Base-by-base conservation (phyloP, 148 eudicot species). In the Diospyros kaki region DNA sequence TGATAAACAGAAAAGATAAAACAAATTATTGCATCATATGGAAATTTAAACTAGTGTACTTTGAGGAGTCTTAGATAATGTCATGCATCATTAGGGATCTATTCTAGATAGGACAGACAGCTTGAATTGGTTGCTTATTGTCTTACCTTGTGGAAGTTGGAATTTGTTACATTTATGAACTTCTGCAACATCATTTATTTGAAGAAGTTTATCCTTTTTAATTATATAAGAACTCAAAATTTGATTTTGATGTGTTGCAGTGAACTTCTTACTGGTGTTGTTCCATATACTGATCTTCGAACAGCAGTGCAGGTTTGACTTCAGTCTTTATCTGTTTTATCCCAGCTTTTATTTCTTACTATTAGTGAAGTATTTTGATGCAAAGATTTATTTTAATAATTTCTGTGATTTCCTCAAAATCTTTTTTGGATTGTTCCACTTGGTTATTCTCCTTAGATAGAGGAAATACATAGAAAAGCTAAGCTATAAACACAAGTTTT, bases 231-330 rank as follows among this genome's bases (percentile, higher is more conserved):
- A 51, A 65, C 56, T 28, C 60, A 40, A 81, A 53, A 38, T 64
- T 18, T 75, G 60, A 73, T 67, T 78, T 51, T 56, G n/a, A 63
- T 77, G 38, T 73, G 77, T 71, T 87, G 81, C 94, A 95, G 99
- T 81, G 99, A 95, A 83, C 88, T 95, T 74, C 90, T 93, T 76
- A 86, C 99, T 72, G 99, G 99, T 72, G 91, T 95, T 58, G 96
- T 95, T 76, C 99, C 99, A 42, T 95, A 95, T 79, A 95, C 99
- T 54, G 96, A 95, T 88, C 90, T 95, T 75, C 96, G 93, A 9
- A 83, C 99, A 59, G 99, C 88, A 83, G 96, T 96, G 67, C 93
- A 95, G 97, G 99, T 93, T 83, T 82, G 81, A 72, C 11, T 72
- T 77, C 0, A 28, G 28, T 28, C 28, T 28, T 58, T 55, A 60